These are phyloP conservation scores for Cucumis cinereus DNA, from an alignment of 306 rosid genomes.

Conservation along the genomic window DNA sequence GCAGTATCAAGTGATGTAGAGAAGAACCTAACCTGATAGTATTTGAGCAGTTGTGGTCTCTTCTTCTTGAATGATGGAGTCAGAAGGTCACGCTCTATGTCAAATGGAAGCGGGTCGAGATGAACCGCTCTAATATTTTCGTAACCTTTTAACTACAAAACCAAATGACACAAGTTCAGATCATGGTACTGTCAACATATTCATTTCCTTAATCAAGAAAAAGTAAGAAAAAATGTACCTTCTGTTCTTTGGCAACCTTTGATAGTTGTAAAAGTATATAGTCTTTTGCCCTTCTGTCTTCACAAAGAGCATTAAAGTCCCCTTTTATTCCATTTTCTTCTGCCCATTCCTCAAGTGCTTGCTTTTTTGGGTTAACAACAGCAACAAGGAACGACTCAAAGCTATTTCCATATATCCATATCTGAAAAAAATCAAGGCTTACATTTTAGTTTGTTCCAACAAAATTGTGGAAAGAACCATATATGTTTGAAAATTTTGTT, in stretches of 20 bases:
- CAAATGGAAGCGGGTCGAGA: constrained; percentile 78
- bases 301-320: constrained; percentile 62
- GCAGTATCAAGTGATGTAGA: neutral
- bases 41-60: constrained; percentile 85
- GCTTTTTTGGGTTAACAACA: constrained; percentile 53
- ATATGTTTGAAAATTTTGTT: neutral
- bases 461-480: neutral
- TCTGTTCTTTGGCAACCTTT: constrained; percentile 63
- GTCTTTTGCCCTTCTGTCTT: constrained; percentile 51
- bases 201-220: neutral
- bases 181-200: constrained; percentile 1
- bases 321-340: constrained; percentile 53
- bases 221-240: constrained; percentile 27
- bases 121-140: constrained; percentile 69
- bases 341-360: constrained; percentile 69
- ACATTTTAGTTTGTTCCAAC: too few relatives aligned
- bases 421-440: constrained; percentile 24
- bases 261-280: constrained; percentile 53
- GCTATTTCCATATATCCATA: constrained; percentile 95
- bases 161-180: constrained; percentile 11
- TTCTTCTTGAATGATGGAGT: constrained; percentile 91
- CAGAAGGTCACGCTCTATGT: constrained; percentile 86
- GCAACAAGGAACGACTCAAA: constrained; percentile 89
- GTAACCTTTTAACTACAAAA: constrained; percentile 80
- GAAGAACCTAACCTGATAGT: constrained; percentile 79